Evolutionary conservation across 768 basidiomycete genomes (phyloP).

Genomic region (Podaxis carcinomalis): DNA sequence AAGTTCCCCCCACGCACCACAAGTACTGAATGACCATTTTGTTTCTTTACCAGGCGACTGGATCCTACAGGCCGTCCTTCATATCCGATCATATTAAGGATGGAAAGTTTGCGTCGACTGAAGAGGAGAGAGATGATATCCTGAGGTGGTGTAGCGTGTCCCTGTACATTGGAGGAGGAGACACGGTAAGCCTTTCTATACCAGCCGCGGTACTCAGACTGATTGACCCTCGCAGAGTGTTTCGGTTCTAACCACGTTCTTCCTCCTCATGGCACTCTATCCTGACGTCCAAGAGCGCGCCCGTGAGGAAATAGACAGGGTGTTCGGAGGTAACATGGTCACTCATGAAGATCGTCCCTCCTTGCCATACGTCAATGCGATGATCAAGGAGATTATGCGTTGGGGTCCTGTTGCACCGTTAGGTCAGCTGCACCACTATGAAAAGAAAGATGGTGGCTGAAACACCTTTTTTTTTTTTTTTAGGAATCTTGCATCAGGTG

Average conservation of each 20-base stretch:
- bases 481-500: conserved; percentile 24
- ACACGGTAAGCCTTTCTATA: conserved; percentile 26
- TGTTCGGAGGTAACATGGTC: conserved; percentile 29
- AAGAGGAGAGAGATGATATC: conserved; percentile 21
- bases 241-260: conserved; percentile 30
- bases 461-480: neutral
- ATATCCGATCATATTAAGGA: conserved; percentile 26
- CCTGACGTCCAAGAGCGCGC: conserved; percentile 35
- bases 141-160: conserved; percentile 26
- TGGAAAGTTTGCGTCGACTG: conserved; percentile 19
- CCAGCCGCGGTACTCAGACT: neutral
- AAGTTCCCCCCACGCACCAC: neutral
- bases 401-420: conserved; percentile 29
- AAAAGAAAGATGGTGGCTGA: neutral
- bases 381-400: conserved; percentile 35
- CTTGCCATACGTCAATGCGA: conserved; percentile 32
- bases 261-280: conserved; percentile 32
- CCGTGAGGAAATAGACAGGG: conserved; percentile 34
- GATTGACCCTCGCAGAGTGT: conserved; percentile 23
- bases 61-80: conserved; percentile 26
- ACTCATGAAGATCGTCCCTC: conserved; percentile 26
- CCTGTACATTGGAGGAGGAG: conserved; percentile 32
- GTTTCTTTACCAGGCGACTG: conserved; percentile 16
- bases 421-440: conserved; percentile 13
- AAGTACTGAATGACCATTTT: neutral